Conservation (phyloP, 73 alveolate species). For the Paramecium sonneborni region DNA sequence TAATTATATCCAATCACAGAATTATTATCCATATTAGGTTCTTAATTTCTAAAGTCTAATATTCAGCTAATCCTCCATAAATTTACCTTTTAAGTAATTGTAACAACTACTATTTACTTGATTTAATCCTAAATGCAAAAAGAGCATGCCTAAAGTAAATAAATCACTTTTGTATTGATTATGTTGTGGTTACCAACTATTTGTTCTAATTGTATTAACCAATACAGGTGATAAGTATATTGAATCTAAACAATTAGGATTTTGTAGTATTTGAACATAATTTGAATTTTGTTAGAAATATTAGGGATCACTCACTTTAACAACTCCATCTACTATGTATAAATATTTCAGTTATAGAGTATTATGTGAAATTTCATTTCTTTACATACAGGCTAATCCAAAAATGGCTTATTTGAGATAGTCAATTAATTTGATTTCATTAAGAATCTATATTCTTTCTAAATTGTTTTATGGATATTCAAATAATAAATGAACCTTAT, state of each 20-base stretch:
- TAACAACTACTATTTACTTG: constrained; percentile 31
- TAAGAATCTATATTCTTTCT: neutral
- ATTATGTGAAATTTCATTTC: constrained; percentile 7
- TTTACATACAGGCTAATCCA: constrained; percentile 19
- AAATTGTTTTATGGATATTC: neutral
- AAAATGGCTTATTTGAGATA: neutral
- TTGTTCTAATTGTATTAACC: neutral
- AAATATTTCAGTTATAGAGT: neutral
- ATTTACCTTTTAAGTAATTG: neutral
- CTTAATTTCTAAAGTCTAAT: neutral
- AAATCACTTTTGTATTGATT: constrained; percentile 61
- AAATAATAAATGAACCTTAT: neutral
- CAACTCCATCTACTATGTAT: neutral
- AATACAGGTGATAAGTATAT: constrained; percentile 12
- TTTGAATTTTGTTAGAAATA: neutral
- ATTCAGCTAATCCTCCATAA: neutral
- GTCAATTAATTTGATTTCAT: neutral
- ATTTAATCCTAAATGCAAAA: constrained; percentile 40
- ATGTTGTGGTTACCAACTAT: constrained; percentile 59
- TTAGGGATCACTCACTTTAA: constrained; percentile 19
- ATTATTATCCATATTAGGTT: neutral
- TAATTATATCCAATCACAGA: neutral
- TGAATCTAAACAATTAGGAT: neutral
- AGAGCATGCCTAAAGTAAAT: constrained; percentile 61
- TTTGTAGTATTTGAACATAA: neutral